Conservation (phyloP, 192 early-diverging fungal genomes). For the Spizellomyces punctatus region DNA sequence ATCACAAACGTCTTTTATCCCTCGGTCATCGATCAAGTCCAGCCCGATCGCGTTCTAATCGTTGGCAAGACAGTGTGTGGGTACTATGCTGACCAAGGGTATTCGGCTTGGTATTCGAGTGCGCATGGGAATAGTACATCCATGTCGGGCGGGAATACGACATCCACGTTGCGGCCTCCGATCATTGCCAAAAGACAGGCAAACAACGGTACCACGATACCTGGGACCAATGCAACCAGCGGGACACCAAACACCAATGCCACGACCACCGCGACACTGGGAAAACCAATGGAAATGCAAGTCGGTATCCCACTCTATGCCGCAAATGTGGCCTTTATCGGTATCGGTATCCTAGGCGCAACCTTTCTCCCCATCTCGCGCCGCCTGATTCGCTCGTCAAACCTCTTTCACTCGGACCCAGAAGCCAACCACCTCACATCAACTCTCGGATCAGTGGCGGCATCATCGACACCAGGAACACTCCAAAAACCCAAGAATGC, state of each 20-base stretch:
- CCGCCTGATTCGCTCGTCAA: not conserved
- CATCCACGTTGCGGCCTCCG: too few relatives aligned
- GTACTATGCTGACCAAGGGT: not conserved
- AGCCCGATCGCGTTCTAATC: not conserved
- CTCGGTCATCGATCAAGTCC: not conserved
- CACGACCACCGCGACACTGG: not conserved
- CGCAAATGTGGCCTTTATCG: not conserved
- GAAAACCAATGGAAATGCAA: not conserved
- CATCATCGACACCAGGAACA: too few relatives aligned
- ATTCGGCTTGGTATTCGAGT: not conserved
- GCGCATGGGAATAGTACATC: too few relatives aligned
- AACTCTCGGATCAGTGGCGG: too few relatives aligned
- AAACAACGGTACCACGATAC: not conserved
- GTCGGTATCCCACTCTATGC: not conserved
- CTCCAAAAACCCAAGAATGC: too few relatives aligned
- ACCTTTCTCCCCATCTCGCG: not conserved
- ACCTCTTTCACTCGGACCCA: not conserved
- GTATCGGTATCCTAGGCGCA: not conserved
- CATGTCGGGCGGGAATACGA: too few relatives aligned
- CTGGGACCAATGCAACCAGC: not conserved
- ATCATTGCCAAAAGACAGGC: not conserved
- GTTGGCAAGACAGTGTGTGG: constrained; percentile 1
- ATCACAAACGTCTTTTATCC: not conserved
- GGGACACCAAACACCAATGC: not conserved
- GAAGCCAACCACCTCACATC: too few relatives aligned